phyloP scores from a whole-genome alignment of 768 basidiomycete species.

The Mycena crocata region DNA sequence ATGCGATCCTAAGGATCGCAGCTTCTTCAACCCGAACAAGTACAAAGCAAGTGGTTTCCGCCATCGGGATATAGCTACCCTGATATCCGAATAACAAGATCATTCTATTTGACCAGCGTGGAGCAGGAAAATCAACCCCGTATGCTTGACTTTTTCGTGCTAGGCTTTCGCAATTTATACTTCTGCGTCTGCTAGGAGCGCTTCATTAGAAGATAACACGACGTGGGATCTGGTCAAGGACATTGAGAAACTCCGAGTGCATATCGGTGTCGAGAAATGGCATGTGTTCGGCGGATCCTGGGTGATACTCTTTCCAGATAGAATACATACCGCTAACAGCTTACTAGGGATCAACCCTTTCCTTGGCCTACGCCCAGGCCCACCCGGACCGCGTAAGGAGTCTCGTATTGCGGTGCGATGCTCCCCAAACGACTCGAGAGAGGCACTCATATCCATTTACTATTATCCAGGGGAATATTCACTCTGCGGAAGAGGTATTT shows the following conservation, averaged over 20 bases:
- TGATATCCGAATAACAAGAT: slow-evolving; percentile 58
- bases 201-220: slow-evolving; percentile 87
- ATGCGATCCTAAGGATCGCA: slow-evolving; percentile 67
- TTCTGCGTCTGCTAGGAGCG: slow-evolving; percentile 59
- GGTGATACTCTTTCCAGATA: slow-evolving; percentile 57
- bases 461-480: slow-evolving; percentile 85
- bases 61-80: not conserved
- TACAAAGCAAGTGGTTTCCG: slow-evolving; percentile 69
- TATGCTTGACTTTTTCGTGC: slow-evolving; percentile 47
- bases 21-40: slow-evolving; percentile 86
- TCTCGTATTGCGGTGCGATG: slow-evolving; percentile 76
- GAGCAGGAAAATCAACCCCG: slow-evolving; percentile 89
- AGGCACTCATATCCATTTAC: not conserved
- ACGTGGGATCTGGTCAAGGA: slow-evolving; percentile 95
- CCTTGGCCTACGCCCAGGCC: slow-evolving; percentile 87
- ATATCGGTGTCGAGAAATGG: slow-evolving; percentile 87
- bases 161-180: not conserved
- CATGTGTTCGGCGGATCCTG: slow-evolving; percentile 96
- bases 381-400: slow-evolving; percentile 86
- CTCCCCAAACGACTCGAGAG: not conserved
- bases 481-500: slow-evolving; percentile 80
- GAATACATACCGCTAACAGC: not conserved
- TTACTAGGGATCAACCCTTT: slow-evolving; percentile 83
- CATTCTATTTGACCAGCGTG: slow-evolving; percentile 90
- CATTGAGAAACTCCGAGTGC: slow-evolving; percentile 83